These are phyloP conservation scores for Aspergillus affinis DNA, from an alignment of 495 filamentous ascomycete genomes.

Conservation along the genomic window DNA sequence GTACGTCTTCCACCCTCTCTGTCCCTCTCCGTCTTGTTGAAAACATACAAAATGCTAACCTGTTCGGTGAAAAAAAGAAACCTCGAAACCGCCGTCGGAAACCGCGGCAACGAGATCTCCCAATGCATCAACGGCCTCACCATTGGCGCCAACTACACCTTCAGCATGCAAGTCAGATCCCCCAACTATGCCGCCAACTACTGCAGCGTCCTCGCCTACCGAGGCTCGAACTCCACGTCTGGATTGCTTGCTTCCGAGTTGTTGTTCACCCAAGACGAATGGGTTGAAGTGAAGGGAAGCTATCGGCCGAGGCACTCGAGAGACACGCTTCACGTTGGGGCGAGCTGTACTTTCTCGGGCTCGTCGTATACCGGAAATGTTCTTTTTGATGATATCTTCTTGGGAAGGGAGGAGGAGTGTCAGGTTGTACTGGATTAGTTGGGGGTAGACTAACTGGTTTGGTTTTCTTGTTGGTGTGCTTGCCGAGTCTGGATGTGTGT, in stretches of 20 bases:
- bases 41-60: neutral
- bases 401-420: constrained; percentile 3
- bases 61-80: constrained; percentile 8
- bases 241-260: constrained; percentile 15
- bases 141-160: constrained; percentile 16
- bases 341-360: constrained; percentile 24
- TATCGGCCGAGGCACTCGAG: constrained; percentile 15
- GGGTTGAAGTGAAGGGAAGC: constrained; percentile 21
- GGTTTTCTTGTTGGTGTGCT: too few relatives aligned
- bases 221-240: constrained; percentile 22
- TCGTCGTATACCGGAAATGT: constrained; percentile 20
- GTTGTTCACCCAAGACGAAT: constrained; percentile 18
- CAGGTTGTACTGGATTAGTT: neutral
- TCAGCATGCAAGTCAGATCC: constrained; percentile 18
- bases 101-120: constrained; percentile 25
- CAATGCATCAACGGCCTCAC: constrained; percentile 18
- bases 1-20: constrained; percentile 10
- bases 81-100: constrained; percentile 25
- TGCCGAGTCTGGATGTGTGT: too few relatives aligned
- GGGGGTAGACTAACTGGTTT: neutral
- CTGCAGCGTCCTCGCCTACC: constrained; percentile 22
- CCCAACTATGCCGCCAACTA: constrained; percentile 14
- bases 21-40: neutral
- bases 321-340: constrained; percentile 21
- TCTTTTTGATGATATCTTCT: constrained; percentile 25